Percentiles rank a stretch among this genome's conserved stretches.
These are phyloP conservation scores for Claviceps humidiphila DNA, from an alignment of 2,329 filamentous ascomycete species.

Conservation along the genomic window DNA sequence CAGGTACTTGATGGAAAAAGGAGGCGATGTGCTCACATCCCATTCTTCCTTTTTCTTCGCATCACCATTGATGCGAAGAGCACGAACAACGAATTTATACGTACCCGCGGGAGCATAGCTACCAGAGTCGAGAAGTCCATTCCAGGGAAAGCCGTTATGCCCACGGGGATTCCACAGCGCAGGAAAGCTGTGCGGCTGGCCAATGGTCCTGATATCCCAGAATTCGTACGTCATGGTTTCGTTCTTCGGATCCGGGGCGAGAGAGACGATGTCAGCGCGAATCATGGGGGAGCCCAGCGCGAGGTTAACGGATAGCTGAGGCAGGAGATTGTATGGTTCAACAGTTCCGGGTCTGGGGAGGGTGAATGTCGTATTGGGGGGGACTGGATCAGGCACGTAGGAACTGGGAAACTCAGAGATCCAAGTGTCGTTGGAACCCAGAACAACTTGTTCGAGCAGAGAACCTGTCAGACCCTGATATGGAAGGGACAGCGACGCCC, in stretches of 20 bases:
- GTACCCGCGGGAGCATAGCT: conserved; percentile 32
- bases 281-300: conserved; percentile 32
- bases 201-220: conserved; percentile 27
- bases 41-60: conserved; percentile 29
- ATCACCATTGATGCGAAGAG: conserved; percentile 39
- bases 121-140: conserved; percentile 33
- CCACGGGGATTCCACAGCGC: conserved; percentile 16
- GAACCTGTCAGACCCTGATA: conserved; percentile 28
- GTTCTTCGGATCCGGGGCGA: conserved; percentile 13
- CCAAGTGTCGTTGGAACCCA: conserved; percentile 14
- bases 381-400: conserved; percentile 7
- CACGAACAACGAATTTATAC: conserved; percentile 36
- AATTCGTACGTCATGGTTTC: conserved; percentile 14
- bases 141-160: conserved; percentile 21
- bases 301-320: conserved; percentile 26
- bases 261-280: conserved; percentile 30
- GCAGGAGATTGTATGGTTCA: conserved; percentile 20
- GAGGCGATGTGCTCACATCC: conserved; percentile 27
- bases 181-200: conserved; percentile 30
- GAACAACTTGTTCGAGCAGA: conserved; percentile 16
- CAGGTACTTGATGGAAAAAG: conserved; percentile 17
- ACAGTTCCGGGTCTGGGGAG: conserved; percentile 27
- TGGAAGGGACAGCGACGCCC: conserved; percentile 23
- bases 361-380: conserved; percentile 24
- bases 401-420: conserved; percentile 21